These are phyloP conservation scores for Psilocybe subaeruginosa DNA, from an alignment of 768 basidiomycete species.

Conservation along the genomic window DNA sequence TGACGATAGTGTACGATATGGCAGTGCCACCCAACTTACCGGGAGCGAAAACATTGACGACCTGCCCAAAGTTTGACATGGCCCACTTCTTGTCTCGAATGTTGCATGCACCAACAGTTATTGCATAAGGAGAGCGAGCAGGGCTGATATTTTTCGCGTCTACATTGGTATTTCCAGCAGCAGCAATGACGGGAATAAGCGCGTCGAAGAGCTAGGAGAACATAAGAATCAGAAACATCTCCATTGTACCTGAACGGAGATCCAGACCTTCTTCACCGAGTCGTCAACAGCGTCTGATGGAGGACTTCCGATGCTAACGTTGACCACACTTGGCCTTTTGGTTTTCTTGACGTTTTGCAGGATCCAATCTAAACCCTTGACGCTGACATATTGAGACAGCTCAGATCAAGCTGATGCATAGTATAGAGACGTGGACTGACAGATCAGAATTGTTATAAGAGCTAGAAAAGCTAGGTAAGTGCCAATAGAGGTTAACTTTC, in stretches of 20 bases:
- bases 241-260: not conserved
- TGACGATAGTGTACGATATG: too few relatives aligned
- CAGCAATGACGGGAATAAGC: not conserved
- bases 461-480: not conserved
- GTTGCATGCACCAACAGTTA: constrained; percentile 1
- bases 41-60: constrained; percentile 2
- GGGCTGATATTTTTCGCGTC: not conserved
- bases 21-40: not conserved
- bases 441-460: not conserved
- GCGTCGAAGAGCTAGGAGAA: not conserved
- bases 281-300: not conserved
- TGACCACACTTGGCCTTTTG: not conserved
- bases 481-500: not conserved
- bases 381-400: not conserved
- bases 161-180: not conserved
- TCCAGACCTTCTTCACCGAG: not conserved
- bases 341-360: not conserved
- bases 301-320: not conserved
- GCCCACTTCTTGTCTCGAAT: not conserved
- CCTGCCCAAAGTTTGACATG: not conserved
- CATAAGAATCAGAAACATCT: not conserved
- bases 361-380: not conserved
- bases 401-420: too few relatives aligned
- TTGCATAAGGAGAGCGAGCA: constrained; percentile 1
- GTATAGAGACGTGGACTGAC: not conserved